Base-by-base conservation (phyloP, 179 eudicot species). In the Silene noctiflora region DNA sequence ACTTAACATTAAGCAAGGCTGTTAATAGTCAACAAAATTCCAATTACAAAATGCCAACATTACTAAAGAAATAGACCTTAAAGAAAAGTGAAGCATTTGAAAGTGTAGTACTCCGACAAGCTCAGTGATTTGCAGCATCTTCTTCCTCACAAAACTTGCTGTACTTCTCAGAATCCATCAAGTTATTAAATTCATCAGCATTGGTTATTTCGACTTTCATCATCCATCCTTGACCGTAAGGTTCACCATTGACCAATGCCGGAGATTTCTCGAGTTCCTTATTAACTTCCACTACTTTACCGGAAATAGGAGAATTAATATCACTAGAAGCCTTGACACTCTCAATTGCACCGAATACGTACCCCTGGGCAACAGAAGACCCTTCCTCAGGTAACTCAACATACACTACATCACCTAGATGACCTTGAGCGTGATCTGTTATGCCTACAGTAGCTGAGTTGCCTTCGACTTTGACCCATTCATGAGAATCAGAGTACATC, bases 271-370 rank as follows among this genome's bases (percentile, higher is more conserved):
- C 84, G 68, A 93, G 93, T 77, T 85, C 84, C 44, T 76, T 78
- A 22, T 93, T 93, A 67, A 90, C 86, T 81, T 91, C 85, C 42
- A 84, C 83, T 48, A 93, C 96, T 77, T 87, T 89, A 27, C 98
- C 98, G 2, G 97, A 88, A 80, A 93, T 72, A 65, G 98, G 98
- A 68, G 98, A 91, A 80, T 93, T 86, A 27, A 93, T 84, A 79
- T 93, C 98, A 81, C 97, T 93, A 14, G 96, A 90, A 11, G 97
- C 98, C 79, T 93, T 93, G 12, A 93, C 97, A 87, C 98, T 93
- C 84, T 93, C 98, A 59, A 93, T 95, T 33, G 98, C 97, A 84
- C 96, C 98, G 69, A 93, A 93, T 62, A 90, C 76, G 19, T 39
- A 72, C 8, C 97, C 98, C 75, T 93, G 92, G 51, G 87, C 75